Base-by-base conservation (phyloP, 208 protist species). In the Herpetomonas tarakana region DNA sequence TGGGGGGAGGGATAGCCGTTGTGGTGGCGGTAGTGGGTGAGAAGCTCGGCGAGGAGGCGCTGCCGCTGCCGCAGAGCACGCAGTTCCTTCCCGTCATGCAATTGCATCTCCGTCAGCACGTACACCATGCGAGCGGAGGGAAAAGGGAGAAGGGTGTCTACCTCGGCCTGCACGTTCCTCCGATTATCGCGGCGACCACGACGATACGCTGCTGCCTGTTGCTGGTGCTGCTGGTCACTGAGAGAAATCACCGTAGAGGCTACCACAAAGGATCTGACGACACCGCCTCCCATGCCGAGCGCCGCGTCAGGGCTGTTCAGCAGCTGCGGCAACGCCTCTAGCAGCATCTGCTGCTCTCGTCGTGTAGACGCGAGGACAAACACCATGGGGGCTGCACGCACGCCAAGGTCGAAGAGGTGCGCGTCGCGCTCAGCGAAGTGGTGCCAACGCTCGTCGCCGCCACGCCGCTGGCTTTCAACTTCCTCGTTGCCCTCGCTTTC, bases 301-400 rank as follows among this genome's bases (percentile, higher is more conserved):
- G 47, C 22, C 12, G 39, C 71, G 2, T 45, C 65, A 6, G 61
- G 45, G 1, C 44, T 22, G 50, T 68, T 62, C 46, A 82, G 53
- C 24, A 81, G 52, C 9, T 30, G 47, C 4, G 21, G 41, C 3
- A 87, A 56, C 30, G 74, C 68, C 14, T 44, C 27, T 35, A 83
- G 53, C 18, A 93, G 45, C 24, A 66, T 26, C 21, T 86, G 65
- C 72, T 88, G 74, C 66, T 93, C 83, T 3, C 76, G 77, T 0
- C 81, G 70, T 19, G 75, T 79, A 2, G 70, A 60, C 29, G 68
- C 72, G 24, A 85, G 57, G 61, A 93, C 53, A 6, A 85, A 74
- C 12, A 92, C 69, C 19, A 57, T 56, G 14, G 59, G 62, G 18
- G 52, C 62, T 29, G 58, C 51, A 39, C 49, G 45, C 1, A 52